phyloP scores from a whole-genome alignment of 2,329 filamentous ascomycete species.

The Phaeophleospora eucalypticola region DNA sequence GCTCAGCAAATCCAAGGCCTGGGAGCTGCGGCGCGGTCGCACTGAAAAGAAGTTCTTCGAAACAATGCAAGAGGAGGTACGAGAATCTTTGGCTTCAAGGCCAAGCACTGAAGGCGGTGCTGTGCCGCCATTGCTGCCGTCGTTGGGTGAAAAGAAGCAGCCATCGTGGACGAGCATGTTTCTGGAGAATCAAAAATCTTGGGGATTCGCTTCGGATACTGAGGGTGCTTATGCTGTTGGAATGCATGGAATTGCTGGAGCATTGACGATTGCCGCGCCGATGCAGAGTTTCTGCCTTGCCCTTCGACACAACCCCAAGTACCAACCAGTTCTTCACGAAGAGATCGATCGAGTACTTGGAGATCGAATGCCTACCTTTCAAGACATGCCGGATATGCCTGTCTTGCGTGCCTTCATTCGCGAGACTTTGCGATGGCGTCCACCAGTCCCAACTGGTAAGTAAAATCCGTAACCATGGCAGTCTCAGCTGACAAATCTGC shows the following conservation, averaged over 20 bases:
- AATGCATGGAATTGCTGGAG: conserved; percentile 47
- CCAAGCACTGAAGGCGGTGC: background rate
- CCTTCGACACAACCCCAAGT: conserved; percentile 43
- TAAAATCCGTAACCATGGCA: too few species aligned
- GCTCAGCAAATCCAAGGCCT: conserved; percentile 41
- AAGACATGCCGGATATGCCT: conserved; percentile 50
- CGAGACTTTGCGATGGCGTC: conserved; percentile 56
- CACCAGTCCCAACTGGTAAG: conserved; percentile 48
- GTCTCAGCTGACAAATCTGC: too few species aligned
- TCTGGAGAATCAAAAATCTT: conserved; percentile 39
- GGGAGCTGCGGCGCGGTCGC: conserved; percentile 41
- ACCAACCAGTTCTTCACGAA: conserved; percentile 43
- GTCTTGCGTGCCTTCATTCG: conserved; percentile 55
- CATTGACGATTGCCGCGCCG: conserved; percentile 44
- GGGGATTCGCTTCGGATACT: conserved; percentile 40
- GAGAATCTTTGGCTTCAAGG: conserved; percentile 33
- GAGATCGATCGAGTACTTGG: conserved; percentile 57
- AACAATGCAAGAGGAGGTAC: conserved; percentile 42
- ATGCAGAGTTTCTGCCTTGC: conserved; percentile 48
- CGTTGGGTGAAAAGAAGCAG: conserved; percentile 1
- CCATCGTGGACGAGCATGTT: conserved; percentile 44
- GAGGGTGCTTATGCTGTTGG: conserved; percentile 46
- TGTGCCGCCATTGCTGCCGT: background rate
- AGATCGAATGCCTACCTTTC: conserved; percentile 51
- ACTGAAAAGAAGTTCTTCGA: conserved; percentile 44